phyloP scores from a whole-genome alignment of 164 flowering plant genomes.

The Amborella trichopoda region DNA sequence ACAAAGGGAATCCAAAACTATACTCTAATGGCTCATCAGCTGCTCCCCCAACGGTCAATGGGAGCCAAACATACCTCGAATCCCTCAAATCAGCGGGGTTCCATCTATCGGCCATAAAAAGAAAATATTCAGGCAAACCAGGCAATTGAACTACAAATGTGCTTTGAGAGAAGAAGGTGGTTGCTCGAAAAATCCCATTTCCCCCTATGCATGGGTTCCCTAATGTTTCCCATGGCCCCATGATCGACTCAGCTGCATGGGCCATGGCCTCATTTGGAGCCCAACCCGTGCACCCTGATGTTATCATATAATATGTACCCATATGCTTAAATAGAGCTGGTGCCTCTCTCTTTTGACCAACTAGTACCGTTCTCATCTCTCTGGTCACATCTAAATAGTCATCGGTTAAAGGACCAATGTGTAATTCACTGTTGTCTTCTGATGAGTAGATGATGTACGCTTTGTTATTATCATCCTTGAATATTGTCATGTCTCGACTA shows the following conservation, averaged over 20 bases:
- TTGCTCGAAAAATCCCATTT: conserved; percentile 42
- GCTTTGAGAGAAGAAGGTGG: conserved; percentile 86
- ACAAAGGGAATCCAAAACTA: conserved; percentile 82
- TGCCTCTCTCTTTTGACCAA: conserved; percentile 88
- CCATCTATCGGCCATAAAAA: conserved; percentile 97
- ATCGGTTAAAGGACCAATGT: conserved; percentile 65
- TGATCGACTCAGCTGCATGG: conserved; percentile 85
- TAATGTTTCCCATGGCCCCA: conserved; percentile 95
- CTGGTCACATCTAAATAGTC: conserved; percentile 71
- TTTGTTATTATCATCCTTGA: conserved; percentile 79
- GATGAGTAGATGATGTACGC: conserved; percentile 92
- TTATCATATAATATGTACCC: conserved; percentile 92
- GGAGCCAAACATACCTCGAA: conserved; percentile 94
- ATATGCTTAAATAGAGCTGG: conserved; percentile 80
- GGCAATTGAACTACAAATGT: conserved; percentile 72
- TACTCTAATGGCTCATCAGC: conserved; percentile 76
- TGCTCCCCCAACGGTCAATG: conserved; percentile 63
- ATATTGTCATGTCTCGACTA: conserved; percentile 92
- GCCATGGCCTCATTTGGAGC: conserved; percentile 89
- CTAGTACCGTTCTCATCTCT: conserved; percentile 46
- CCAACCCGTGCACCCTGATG: conserved; percentile 98
- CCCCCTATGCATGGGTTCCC: conserved; percentile 94
- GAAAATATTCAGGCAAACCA: conserved; percentile 41
- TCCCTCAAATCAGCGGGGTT: conserved; percentile 75
- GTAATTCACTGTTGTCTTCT: conserved; percentile 87